Evolutionary conservation across 352 stramenopile species (phyloP), one percentile per base, ranked within the genome.

Genomic region (Pythium insidiosum): DNA sequence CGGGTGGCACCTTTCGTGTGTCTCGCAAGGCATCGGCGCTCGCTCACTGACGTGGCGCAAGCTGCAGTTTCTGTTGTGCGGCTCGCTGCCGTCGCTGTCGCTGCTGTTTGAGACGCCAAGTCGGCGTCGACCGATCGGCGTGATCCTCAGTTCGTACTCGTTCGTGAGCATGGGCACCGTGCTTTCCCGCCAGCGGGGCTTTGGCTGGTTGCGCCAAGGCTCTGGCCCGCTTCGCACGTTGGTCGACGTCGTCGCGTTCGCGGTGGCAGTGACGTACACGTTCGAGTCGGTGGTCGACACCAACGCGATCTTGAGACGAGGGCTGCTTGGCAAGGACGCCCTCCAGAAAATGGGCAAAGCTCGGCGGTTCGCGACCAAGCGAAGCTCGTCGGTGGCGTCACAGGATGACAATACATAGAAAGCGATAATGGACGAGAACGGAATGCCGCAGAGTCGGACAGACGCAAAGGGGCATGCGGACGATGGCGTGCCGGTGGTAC

Each of bases 81-180:
- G 73, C 5, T 59, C 67, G 29, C 39, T 85, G 12, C 66, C 69
- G 1, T 63, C 67, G 15, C 36, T 66, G 6, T 59, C 73, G 30
- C 59, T 85, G 26, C 59, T 83, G 31, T 73, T 76, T 31, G 73
- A 85, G 47, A 62, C 63, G 4, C 57, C 59, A 2, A 71, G 64
- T 7, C 53, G 73, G 16, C 50, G 70, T 16, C 58, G 60, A 2
- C 69, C 68, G 1, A 77, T 83, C 36, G 69, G 65, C 13, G 58
- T 85, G 6, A 79, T 85, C 49, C 68, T 85, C 34, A 60, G 61
- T 16, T 79, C 73, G 26, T 85, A 85, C 29, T 59, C 59, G 47
- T 69, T 79, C 6, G 50, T 81, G 37, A 85, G 69, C 31, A 54
- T 79, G 35, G 61, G 60, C 21, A 64, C 56, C 3, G 69, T 83